Evolutionary conservation across 768 basidiomycete genomes (phyloP).

Genomic region (Boletellus emodensis): DNA sequence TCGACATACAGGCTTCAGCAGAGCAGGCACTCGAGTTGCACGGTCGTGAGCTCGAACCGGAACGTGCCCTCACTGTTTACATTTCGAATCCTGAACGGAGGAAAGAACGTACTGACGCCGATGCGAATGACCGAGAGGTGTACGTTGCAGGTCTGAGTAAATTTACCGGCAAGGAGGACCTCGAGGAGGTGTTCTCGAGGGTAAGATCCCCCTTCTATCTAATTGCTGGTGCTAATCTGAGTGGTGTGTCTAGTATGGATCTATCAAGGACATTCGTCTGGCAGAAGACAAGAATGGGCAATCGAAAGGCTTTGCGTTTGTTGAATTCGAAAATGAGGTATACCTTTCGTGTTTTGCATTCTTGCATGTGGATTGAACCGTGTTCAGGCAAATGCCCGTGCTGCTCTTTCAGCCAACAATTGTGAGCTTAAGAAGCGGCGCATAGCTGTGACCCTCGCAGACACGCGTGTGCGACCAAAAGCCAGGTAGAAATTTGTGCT

Average conservation of each 20-base stretch:
- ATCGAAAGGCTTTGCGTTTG: conserved; percentile 84
- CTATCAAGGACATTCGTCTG: conserved; percentile 77
- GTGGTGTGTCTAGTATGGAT: conserved; percentile 58
- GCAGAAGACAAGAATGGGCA: conserved; percentile 65
- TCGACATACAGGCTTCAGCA: conserved; percentile 52
- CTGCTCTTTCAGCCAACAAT: conserved; percentile 78
- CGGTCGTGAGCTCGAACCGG: conserved; percentile 68
- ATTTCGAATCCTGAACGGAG: conserved; percentile 89
- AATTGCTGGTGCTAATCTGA: conserved; percentile 3
- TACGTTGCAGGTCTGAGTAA: conserved; percentile 85
- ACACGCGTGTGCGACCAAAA: conserved; percentile 58
- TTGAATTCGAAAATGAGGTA: conserved; percentile 87
- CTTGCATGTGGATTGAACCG: neutral
- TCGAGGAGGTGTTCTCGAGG: conserved; percentile 72
- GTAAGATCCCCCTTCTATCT: conserved; percentile 40
- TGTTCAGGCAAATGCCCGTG: conserved; percentile 60
- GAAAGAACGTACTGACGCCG: conserved; percentile 86
- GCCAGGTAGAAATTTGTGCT: conserved; percentile 42
- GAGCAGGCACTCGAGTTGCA: conserved; percentile 77
- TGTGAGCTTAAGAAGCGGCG: conserved; percentile 85
- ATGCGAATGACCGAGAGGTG: conserved; percentile 78
- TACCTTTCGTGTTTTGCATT: neutral
- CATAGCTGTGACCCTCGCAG: conserved; percentile 83
- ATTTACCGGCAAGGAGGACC: conserved; percentile 71
- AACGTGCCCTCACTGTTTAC: conserved; percentile 65